Evolutionary conservation across 257 asterid species (phyloP), one percentile per base, ranked within the genome.

Genomic region (Scutellaria galericulata): DNA sequence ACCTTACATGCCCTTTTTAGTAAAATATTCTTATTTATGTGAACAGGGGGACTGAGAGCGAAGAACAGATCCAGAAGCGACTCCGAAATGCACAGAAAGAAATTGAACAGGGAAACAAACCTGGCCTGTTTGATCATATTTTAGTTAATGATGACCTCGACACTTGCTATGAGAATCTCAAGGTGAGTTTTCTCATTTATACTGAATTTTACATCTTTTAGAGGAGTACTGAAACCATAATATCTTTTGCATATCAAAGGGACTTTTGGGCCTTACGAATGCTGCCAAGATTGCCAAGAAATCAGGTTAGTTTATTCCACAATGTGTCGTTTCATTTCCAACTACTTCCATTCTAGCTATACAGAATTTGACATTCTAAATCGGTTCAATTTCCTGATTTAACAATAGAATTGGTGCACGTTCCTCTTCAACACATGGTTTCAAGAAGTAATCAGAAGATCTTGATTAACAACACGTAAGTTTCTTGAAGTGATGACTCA

Each of bases 31-130:
- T 20, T 58, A 18, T 63, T 74, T 65, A 1, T 67, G 22, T 55
- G 22, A 74, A 66, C 76, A 93, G 98, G 86, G 97, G 85, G 72
- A 93, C 98, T 6, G 98, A 93, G 86, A 79, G 90, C 7, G 97
- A 93, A 73, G 96, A 89, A 71, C 98, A 93, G 77, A 83, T 93
- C 83, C 96, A 93, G 75, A 91, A 91, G 76, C 85, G 98, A 42
- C 96, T 91, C 46, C 78, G 81, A 70, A 91, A 91, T 70, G 98
- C 97, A 5, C 79, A 64, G 84, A 76, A 73, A 1, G 98, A 93
- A 75, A 93, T 89, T 48, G 96, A 93, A 24, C 96, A 89, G 80
- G 88, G 88, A 48, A 78, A 73, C 6, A 84, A 95, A 12, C 71
- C 96, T 0, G 97, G 96, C 20, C 91, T 93, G 40, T 93, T 93